These are phyloP conservation scores for Heliamphora exappendiculata DNA, from an alignment of 148 eudicot species.

Conservation along the genomic window DNA sequence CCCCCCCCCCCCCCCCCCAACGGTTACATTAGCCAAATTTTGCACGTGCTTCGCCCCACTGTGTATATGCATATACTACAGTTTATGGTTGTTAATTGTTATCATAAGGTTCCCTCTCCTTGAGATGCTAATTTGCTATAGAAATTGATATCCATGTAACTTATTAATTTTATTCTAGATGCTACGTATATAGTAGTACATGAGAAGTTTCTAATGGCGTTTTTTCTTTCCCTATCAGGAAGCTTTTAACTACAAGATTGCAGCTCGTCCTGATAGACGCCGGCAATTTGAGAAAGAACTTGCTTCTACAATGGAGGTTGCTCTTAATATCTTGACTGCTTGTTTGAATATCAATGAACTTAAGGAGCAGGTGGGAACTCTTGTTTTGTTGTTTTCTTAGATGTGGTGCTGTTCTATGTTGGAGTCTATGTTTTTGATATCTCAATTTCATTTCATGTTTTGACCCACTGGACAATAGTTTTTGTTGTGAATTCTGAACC, in stretches of 20 bases:
- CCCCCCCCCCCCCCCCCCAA: too few relatives aligned
- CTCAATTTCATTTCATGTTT: not conserved
- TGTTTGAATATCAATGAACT: constrained; percentile 73
- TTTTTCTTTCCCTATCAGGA: constrained; percentile 46
- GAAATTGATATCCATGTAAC: not conserved
- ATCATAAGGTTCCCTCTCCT: not conserved
- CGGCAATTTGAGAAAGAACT: constrained; percentile 90
- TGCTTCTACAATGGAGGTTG: constrained; percentile 67
- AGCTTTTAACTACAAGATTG: constrained; percentile 80
- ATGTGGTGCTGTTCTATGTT: not conserved
- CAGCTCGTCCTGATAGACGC: constrained; percentile 96
- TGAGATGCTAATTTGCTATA: not conserved
- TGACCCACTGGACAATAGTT: not conserved
- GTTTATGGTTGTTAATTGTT: not conserved
- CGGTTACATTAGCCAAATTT: too few relatives aligned
- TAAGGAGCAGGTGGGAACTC: constrained; percentile 70
- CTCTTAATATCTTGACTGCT: constrained; percentile 70
- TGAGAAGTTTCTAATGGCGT: not conserved
- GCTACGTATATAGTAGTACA: too few relatives aligned
- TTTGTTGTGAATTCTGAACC: too few relatives aligned
- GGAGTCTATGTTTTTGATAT: not conserved
- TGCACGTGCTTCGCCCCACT: too few relatives aligned
- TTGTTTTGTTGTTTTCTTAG: constrained; percentile 11
- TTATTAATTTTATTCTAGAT: not conserved
- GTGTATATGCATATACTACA: too few relatives aligned